A percentile compares a stretch with the other conserved stretches of the same genome.
Conservation (phyloP, 1,139 yeast species). For the Debaryomyces sp. region DNA sequence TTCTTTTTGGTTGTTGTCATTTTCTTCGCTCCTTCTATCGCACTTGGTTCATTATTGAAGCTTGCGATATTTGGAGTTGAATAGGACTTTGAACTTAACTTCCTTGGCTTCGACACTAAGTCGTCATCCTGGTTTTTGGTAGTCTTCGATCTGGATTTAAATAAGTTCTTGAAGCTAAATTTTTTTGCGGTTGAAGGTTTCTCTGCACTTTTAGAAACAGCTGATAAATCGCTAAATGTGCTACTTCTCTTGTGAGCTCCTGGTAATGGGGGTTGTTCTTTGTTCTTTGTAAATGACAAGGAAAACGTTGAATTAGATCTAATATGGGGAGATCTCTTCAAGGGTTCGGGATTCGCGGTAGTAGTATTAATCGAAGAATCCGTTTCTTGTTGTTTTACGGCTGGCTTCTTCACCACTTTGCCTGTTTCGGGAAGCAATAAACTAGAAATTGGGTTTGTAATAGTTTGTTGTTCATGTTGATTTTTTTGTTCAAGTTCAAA, state of each 20-base stretch:
- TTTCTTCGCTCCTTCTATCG: constrained; percentile 5
- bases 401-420: background rate
- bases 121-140: constrained; percentile 14
- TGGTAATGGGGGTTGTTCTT: constrained; percentile 12
- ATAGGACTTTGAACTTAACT: constrained; percentile 28
- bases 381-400: too few species aligned
- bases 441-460: background rate
- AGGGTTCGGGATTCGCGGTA: background rate
- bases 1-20: constrained; percentile 1
- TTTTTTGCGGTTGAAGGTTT: constrained; percentile 23
- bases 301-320: constrained; percentile 36
- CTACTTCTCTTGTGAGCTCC: constrained; percentile 9
- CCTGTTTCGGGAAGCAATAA: background rate
- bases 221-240: constrained; percentile 26
- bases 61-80: constrained; percentile 32
- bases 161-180: constrained; percentile 44
- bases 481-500: background rate
- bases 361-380: background rate
- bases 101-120: constrained; percentile 20
- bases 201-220: constrained; percentile 12
- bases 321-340: constrained; percentile 25
- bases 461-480: background rate
- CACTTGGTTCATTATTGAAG: constrained; percentile 3
- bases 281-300: constrained; percentile 17
- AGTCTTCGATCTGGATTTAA: constrained; percentile 37